These are phyloP conservation scores for Zostera marina DNA, from an alignment of 116 monocot species.

Conservation along the genomic window DNA sequence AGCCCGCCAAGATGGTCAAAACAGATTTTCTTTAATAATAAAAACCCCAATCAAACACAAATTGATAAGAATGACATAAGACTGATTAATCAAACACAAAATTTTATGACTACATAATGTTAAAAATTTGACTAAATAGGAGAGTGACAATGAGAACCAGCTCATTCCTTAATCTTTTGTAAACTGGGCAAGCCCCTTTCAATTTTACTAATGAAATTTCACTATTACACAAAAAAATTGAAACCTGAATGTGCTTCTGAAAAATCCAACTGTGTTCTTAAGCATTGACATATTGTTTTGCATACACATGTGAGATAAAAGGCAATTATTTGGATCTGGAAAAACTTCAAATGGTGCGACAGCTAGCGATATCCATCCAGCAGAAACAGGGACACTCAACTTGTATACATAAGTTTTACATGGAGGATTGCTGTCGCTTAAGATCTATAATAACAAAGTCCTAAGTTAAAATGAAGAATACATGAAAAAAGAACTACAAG, in stretches of 20 bases:
- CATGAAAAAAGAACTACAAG: too few species aligned
- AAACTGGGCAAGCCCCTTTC: too few species aligned
- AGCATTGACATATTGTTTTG: conserved; percentile 46
- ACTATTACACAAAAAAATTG: conserved; percentile 3
- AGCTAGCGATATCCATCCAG: conserved; percentile 74
- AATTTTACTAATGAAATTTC: too few species aligned
- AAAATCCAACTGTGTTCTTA: conserved; percentile 72
- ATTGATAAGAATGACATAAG: too few species aligned
- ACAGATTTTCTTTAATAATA: too few species aligned
- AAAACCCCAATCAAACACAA: too few species aligned
- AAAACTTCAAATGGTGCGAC: conserved; percentile 82
- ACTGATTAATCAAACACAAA: too few species aligned
- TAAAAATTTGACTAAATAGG: too few species aligned
- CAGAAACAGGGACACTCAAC: conserved; percentile 58
- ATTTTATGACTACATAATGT: too few species aligned
- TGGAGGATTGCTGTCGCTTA: conserved; percentile 61
- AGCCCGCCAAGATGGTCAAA: too few species aligned
- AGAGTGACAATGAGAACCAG: too few species aligned
- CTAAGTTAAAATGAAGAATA: not conserved
- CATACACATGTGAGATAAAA: conserved; percentile 73
- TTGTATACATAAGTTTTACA: conserved; percentile 81
- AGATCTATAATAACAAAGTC: conserved; percentile 34
- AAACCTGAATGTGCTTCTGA: conserved; percentile 76
- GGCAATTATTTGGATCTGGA: conserved; percentile 53
- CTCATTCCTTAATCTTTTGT: too few species aligned